These are phyloP conservation scores for Alternaria longipes DNA, from an alignment of 2,329 filamentous ascomycete genomes.

Conservation along the genomic window DNA sequence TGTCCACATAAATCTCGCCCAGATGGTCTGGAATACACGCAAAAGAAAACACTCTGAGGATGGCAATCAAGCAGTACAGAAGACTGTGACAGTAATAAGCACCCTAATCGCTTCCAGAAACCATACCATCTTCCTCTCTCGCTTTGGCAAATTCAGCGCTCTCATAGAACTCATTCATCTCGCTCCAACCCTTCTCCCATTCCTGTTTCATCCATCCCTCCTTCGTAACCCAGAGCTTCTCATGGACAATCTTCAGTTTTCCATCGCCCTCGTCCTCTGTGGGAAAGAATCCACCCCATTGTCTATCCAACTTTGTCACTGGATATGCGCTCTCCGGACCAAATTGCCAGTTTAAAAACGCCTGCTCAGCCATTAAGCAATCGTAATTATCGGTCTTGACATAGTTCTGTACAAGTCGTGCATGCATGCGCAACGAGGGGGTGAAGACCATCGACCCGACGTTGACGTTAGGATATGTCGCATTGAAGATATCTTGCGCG, in stretches of 20 bases:
- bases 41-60: too few species aligned
- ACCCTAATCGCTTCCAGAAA: neutral
- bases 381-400: constrained; percentile 43
- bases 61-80: too few species aligned
- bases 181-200: constrained; percentile 36
- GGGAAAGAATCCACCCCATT: constrained; percentile 43
- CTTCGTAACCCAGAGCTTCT: constrained; percentile 44
- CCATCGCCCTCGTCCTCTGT: constrained; percentile 32
- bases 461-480: constrained; percentile 36
- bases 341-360: constrained; percentile 49
- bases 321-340: constrained; percentile 40
- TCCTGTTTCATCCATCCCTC: constrained; percentile 35
- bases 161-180: constrained; percentile 39
- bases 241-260: constrained; percentile 46
- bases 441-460: constrained; percentile 46
- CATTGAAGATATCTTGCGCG: constrained; percentile 27
- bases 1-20: too few species aligned
- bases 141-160: constrained; percentile 29
- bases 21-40: too few species aligned
- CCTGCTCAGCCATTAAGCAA: constrained; percentile 45
- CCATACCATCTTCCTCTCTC: constrained; percentile 23
- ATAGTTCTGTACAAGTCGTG: constrained; percentile 45
- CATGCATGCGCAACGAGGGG: constrained; percentile 41
- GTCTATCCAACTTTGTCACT: constrained; percentile 30
- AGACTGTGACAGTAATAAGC: too few species aligned